A percentile compares a stretch with the other conserved stretches of the same genome.
Evolutionary conservation across 257 asterid species (phyloP).

Genomic region (Ballota nigra): DNA sequence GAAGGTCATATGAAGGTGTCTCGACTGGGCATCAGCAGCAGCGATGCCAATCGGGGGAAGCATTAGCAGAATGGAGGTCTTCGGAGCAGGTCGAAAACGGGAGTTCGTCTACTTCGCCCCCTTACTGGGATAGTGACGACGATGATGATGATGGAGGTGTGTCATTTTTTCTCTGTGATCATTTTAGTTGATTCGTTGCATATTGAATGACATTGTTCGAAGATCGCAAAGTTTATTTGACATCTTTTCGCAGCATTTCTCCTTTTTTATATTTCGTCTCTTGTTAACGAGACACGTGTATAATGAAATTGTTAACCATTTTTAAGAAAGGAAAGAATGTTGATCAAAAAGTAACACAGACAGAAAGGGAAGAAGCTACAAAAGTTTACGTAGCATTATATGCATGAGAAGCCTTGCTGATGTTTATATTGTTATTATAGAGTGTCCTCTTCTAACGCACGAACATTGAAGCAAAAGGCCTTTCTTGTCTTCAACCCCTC

Average conservation of each 20-base stretch:
- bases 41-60: slow-evolving; percentile 63
- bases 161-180: slow-evolving; percentile 14
- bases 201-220: not conserved
- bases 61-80: slow-evolving; percentile 78
- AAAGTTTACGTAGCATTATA: not conserved
- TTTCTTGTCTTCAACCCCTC: not conserved
- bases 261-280: not conserved
- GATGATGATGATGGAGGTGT: slow-evolving; percentile 60
- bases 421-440: not conserved
- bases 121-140: slow-evolving; percentile 82
- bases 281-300: not conserved
- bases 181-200: not conserved
- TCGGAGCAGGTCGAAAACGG: slow-evolving; percentile 81
- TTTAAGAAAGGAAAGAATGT: not conserved
- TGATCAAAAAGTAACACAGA: not conserved
- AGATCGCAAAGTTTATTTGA: not conserved
- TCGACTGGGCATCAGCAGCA: slow-evolving; percentile 51
- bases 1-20: slow-evolving; percentile 58
- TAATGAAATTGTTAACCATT: not conserved
- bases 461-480: not conserved
- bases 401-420: slow-evolving; percentile 5
- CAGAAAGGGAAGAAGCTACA: not conserved
- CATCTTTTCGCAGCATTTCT: not conserved
- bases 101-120: slow-evolving; percentile 77
- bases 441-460: not conserved